Percentiles rank a stretch among this genome's conserved stretches.
phyloP scores from a whole-genome alignment of 352 stramenopile species.

The Phytophthora niederhauseri region DNA sequence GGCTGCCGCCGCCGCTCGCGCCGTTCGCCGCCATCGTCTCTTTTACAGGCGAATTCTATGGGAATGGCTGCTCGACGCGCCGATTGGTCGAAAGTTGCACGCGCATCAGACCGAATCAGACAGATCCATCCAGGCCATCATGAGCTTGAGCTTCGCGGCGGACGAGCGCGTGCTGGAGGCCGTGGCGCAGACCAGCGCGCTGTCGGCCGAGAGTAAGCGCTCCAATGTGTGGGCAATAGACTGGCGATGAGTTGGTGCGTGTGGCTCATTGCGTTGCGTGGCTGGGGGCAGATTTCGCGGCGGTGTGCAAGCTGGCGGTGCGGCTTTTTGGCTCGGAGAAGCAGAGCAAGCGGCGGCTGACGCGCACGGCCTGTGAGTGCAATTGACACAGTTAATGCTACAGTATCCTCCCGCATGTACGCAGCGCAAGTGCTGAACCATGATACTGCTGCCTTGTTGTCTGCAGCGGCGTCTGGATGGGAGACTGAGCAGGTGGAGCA shows the following conservation, averaged over 20 bases:
- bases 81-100: constrained; percentile 27
- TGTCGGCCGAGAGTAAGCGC: constrained; percentile 51
- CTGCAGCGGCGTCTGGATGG: constrained; percentile 64
- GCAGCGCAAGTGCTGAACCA: neutral
- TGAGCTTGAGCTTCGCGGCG: constrained; percentile 52
- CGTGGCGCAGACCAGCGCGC: constrained; percentile 36
- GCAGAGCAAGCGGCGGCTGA: constrained; percentile 64
- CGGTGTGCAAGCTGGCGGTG: constrained; percentile 58
- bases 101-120: constrained; percentile 33
- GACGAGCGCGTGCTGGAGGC: constrained; percentile 71
- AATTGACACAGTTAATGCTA: neutral
- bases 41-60: constrained; percentile 16
- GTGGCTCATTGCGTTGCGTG: neutral
- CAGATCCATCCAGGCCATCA: constrained; percentile 27
- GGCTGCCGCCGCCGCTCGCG: constrained; percentile 50
- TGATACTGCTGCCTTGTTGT: neutral
- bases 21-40: constrained; percentile 64
- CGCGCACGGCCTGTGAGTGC: constrained; percentile 60
- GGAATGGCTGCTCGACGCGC: constrained; percentile 3
- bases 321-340: constrained; percentile 69
- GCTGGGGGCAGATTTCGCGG: constrained; percentile 55
- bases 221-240: neutral
- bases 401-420: neutral
- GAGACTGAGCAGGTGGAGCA: constrained; percentile 57
- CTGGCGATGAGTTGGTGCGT: neutral